Conservation (phyloP, 139 green algal genomes). For the Coelastrella sp. region DNA sequence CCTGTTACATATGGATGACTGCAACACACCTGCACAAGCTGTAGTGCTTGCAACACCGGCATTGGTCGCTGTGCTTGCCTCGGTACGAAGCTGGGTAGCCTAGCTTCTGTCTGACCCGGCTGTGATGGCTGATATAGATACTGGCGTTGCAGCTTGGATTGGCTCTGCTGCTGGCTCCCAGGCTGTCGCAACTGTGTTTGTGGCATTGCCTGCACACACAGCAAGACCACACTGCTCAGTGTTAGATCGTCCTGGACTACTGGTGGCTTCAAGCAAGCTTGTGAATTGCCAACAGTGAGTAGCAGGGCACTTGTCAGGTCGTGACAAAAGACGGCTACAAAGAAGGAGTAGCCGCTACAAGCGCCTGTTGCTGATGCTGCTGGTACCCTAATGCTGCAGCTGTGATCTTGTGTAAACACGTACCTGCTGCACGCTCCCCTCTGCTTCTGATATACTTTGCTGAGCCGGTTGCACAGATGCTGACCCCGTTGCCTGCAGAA, state of each 20-base stretch:
- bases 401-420: neutral
- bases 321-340: too few species aligned
- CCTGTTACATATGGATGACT: too few species aligned
- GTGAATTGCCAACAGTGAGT: too few species aligned
- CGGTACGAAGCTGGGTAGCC: neutral
- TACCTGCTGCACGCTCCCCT: neutral
- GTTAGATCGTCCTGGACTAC: too few species aligned
- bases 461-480: neutral
- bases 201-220: neutral
- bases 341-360: neutral
- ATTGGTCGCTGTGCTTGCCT: neutral
- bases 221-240: too few species aligned
- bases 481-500: too few species aligned
- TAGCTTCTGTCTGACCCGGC: neutral
- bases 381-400: neutral
- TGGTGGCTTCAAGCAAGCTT: too few species aligned
- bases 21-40: conserved; percentile 27
- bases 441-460: neutral
- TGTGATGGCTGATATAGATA: neutral
- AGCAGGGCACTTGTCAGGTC: too few species aligned
- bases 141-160: neutral
- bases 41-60: conserved; percentile 26
- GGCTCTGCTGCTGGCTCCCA: neutral
- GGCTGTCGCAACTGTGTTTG: neutral
- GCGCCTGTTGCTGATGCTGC: neutral